Evolutionary conservation across 1,139 yeast species (phyloP), one percentile per base, ranked within the genome.

Genomic region (Scheffersomyces illinoinensis): DNA sequence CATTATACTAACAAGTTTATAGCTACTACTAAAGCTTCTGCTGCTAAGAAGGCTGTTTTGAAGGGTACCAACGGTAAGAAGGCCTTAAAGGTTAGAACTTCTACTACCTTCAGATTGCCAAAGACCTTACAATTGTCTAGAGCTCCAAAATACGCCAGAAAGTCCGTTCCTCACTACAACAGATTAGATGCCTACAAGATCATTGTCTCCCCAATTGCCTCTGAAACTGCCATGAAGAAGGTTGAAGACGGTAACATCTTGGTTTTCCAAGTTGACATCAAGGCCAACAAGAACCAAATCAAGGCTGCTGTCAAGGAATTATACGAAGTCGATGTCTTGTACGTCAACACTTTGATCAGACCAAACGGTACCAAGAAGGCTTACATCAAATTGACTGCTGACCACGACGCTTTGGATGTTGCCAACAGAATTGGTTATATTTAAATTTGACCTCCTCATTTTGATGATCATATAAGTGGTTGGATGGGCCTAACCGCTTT

Each of bases 361-460:
- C 98, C 99, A 80, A 93, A 95, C 83, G 99, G 99, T 84, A 91
- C 98, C 86, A 95, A 95, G 92, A 96, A 96, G 90, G 99, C 99
- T 78, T 95, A 90, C 87, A 95, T 95, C 81, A 93, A 97, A 87
- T 91, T 95, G 82, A 93, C 98, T 77, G 96, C 98, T 81, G 99
- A 96, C 85, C 91, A 90, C 87, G 99, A 95, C 85, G 99, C 99
- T 82, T 91, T 96, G 82, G 99, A 95, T 83, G 93, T 95, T 83
- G 99, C 99, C 82, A 93, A 93, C 97, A 93, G 96, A 87, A 95
- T 93, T 79, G 98, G 98, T 85, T 93, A 93, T 95, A 90, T 92
- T 82, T 92, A 87, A 88, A 73, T 72, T 19, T 53, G 39, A 53
- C 51, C 51, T 48, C 51, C 51, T 48, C 51, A 48, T 48, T 48